A percentile compares a stretch with the other conserved stretches of the same genome.
These are phyloP conservation scores for Linnemannia zychae DNA, from an alignment of 192 early-diverging fungal species.

Conservation along the genomic window DNA sequence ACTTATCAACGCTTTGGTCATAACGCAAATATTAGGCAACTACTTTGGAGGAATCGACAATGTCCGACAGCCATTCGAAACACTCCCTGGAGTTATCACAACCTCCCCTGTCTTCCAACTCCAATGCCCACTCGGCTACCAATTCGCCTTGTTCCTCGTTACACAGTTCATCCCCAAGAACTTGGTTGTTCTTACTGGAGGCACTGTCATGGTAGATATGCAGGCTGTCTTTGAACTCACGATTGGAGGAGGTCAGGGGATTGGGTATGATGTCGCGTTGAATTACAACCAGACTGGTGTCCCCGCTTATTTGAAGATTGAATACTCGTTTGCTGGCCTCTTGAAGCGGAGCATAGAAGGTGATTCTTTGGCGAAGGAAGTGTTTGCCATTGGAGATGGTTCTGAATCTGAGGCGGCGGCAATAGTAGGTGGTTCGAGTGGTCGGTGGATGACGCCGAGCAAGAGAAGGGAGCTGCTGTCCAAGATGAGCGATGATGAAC, in stretches of 20 bases:
- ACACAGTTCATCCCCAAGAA: conserved; percentile 33
- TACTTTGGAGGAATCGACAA: conserved; percentile 24
- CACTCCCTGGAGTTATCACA: neutral
- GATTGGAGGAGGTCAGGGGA: conserved; percentile 16
- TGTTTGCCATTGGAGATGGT: neutral
- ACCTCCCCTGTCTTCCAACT: conserved; percentile 18
- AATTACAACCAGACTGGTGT: conserved; percentile 24
- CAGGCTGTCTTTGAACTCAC: conserved; percentile 15
- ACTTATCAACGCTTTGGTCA: no score
- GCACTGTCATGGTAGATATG: conserved; percentile 25
- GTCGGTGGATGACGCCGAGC: neutral
- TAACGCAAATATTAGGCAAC: neutral
- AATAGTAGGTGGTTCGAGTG: no score
- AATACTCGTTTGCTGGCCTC: neutral
- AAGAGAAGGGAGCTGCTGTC: conserved; percentile 3
- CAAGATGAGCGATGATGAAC: conserved; percentile 1
- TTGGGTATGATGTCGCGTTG: conserved; percentile 17
- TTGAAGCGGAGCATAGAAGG: neutral
- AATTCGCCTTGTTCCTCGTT: conserved; percentile 34
- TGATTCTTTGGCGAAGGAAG: neutral
- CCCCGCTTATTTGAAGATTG: conserved; percentile 39
- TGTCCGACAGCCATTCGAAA: neutral
- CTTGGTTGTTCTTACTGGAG: conserved; percentile 27
- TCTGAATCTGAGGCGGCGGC: neutral
- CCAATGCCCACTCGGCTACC: conserved; percentile 26